These are phyloP conservation scores for Leptomonas pyrrhocoris DNA, from an alignment of 208 protist genomes.

Conservation along the genomic window DNA sequence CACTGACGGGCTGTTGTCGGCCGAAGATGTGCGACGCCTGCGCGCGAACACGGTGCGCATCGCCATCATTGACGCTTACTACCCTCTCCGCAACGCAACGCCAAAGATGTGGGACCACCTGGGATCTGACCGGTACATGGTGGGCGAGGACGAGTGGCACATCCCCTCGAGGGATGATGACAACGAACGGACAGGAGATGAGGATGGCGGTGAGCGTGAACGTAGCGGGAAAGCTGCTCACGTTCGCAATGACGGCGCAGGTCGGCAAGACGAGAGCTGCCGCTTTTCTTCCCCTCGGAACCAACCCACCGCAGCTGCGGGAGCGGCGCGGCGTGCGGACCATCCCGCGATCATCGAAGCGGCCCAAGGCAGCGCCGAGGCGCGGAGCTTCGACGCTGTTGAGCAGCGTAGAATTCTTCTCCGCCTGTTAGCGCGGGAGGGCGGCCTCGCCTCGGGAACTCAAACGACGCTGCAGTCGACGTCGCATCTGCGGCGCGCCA, in stretches of 20 bases:
- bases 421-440: slow-evolving; percentile 21
- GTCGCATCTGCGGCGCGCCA: slow-evolving; percentile 3
- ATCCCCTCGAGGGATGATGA: not conserved
- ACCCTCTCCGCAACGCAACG: slow-evolving; percentile 29
- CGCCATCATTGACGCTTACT: slow-evolving; percentile 41
- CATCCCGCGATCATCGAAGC: not conserved
- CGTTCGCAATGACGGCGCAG: not conserved
- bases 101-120: slow-evolving; percentile 6
- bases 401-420: slow-evolving; percentile 27
- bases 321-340: not conserved
- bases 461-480: slow-evolving; percentile 1
- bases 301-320: not conserved
- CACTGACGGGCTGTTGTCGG: slow-evolving; percentile 3
- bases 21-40: slow-evolving; percentile 15
- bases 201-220: not conserved
- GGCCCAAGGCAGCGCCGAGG: slow-evolving; percentile 11
- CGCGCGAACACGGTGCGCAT: slow-evolving; percentile 30
- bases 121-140: slow-evolving; percentile 15
- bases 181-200: too few relatives aligned
- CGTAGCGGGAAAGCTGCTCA: not conserved
- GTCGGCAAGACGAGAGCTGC: too few relatives aligned
- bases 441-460: slow-evolving; percentile 13
- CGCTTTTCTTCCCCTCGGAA: too few relatives aligned
- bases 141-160: slow-evolving; percentile 12
- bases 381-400: slow-evolving; percentile 12